These are phyloP conservation scores for Aspergillus panamensis DNA, from an alignment of 495 filamentous ascomycete species.

Conservation along the genomic window DNA sequence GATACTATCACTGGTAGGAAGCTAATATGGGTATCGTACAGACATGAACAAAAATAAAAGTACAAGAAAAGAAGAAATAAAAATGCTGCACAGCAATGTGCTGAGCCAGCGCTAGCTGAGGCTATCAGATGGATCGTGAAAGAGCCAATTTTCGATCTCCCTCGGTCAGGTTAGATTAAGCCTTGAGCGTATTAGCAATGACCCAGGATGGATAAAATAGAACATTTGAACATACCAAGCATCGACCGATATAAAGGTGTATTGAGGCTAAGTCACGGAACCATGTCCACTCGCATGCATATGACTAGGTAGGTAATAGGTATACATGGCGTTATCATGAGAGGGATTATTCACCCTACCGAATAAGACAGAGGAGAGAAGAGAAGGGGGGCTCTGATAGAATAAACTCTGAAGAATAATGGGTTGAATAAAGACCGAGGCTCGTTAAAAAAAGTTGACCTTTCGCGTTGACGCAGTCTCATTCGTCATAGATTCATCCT, in stretches of 20 bases:
- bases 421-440: background rate
- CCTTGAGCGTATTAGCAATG: background rate
- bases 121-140: no score
- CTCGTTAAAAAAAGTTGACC: conserved; percentile 34
- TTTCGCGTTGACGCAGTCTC: conserved; percentile 27
- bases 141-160: background rate
- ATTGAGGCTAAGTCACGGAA: background rate
- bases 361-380: no score
- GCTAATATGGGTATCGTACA: conserved; percentile 8
- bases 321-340: no score
- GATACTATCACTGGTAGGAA: background rate
- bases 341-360: no score
- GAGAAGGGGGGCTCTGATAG: no score
- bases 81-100: background rate
- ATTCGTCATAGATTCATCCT: conserved; percentile 18
- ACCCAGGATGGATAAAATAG: background rate
- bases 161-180: background rate
- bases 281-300: no score
- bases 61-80: background rate
- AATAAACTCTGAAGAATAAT: background rate
- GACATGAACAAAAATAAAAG: background rate
- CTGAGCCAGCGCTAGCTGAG: no score
- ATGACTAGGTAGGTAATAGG: no score
- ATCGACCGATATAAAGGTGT: background rate
- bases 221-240: background rate